Evolutionary conservation across 352 stramenopile genomes (phyloP).

Genomic region (Hyaloperonospora brassicae): DNA sequence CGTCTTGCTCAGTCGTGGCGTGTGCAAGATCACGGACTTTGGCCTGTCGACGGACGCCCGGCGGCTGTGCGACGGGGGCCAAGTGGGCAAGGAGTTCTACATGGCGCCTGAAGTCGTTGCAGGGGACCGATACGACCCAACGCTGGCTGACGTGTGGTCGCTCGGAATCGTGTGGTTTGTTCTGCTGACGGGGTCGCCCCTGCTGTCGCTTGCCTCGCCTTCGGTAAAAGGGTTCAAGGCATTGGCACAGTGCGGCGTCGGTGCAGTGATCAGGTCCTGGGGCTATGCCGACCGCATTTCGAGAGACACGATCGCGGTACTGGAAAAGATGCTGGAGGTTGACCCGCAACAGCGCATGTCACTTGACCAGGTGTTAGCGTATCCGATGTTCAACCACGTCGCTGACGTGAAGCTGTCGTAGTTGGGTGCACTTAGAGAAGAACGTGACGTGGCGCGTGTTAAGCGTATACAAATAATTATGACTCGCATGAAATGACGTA

Average conservation of each 20-base stretch:
- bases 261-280: conserved; percentile 30
- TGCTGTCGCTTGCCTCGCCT: conserved; percentile 29
- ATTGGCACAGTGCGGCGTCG: conserved; percentile 17
- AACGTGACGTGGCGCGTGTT: not conserved
- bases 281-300: conserved; percentile 14
- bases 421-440: not conserved
- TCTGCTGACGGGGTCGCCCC: conserved; percentile 48
- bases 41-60: conserved; percentile 28
- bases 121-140: conserved; percentile 33
- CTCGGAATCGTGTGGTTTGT: conserved; percentile 63
- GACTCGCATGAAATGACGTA: no score
- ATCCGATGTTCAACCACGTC: not conserved
- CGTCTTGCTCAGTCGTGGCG: conserved; percentile 25
- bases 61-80: conserved; percentile 18
- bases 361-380: conserved; percentile 12
- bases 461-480: no score
- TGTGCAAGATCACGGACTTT: conserved; percentile 57
- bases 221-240: conserved; percentile 25
- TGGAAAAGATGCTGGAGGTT: conserved; percentile 31
- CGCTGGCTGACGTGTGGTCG: conserved; percentile 54
- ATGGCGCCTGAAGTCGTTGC: conserved; percentile 56
- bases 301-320: conserved; percentile 8
- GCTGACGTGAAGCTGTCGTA: not conserved
- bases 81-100: conserved; percentile 55
- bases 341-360: conserved; percentile 16